Evolutionary conservation across 2,329 filamentous ascomycete species (phyloP), one percentile per base, ranked within the genome.

Genomic region (Apiospora phragmitis): DNA sequence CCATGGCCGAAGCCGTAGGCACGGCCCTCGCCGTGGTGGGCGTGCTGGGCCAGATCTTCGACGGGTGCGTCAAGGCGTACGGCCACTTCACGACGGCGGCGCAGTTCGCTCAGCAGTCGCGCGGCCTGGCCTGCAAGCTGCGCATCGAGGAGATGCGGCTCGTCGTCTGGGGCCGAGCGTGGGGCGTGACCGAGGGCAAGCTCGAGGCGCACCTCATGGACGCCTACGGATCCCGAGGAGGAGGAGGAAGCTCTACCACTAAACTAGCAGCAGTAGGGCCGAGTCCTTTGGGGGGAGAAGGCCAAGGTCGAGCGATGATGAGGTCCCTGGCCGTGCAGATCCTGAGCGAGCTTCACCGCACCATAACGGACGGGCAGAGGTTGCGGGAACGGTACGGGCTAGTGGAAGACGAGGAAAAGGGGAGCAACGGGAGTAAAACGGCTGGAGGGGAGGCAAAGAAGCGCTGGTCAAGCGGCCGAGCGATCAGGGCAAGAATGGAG

Each of bases 141-240:
- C 81, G 83, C 68, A 86, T 86, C 74, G 84, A 86, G 77, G 84
- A 86, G 80, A 85, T 84, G 82, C 80, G 84, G 4, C 79, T 85
- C 45, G 75, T 83, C 41, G 82, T 85, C 70, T 85, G 84, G 84
- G 84, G 84, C 24, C 76, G 84, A 42, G 82, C 85, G 73, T 85
- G 84, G 84, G 84, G 84, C 32, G 83, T 86, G 43, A 79, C 82
- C 12, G 84, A 86, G 76, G 84, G 84, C 6, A 78, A 73, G 67
- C 77, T 85, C 1, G 84, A 85, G 75, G 81, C 80, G 43, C 83
- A 84, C 70, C 78, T 85, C 11, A 76, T 79, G 70, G 77, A 77
- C 45, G 80, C 79, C 49, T 76, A 77, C 66, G 51, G n/a, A n/a
- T n/a, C n/a, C n/a, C n/a, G n/a, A n/a, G n/a, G n/a, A n/a, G n/a